phyloP scores from a whole-genome alignment of 331 rosid genomes.

The Pyrus hybrid region DNA sequence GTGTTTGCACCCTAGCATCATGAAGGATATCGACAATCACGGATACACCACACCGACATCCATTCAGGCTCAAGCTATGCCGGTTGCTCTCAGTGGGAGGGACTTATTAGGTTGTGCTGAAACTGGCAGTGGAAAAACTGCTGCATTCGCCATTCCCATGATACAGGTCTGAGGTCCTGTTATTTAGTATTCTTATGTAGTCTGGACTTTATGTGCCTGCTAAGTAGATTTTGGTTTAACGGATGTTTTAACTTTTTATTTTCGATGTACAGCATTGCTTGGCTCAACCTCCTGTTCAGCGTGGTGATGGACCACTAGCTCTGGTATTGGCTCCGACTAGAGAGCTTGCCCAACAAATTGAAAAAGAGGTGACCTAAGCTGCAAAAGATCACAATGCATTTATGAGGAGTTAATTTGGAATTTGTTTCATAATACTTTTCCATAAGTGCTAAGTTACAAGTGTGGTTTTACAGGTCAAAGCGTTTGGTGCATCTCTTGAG shows the following conservation, averaged over 20 bases:
- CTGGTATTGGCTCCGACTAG: slow-evolving; percentile 87
- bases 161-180: slow-evolving; percentile 48
- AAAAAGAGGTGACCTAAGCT: slow-evolving; percentile 54
- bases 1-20: slow-evolving; percentile 65
- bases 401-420: neutral
- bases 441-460: neutral
- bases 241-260: neutral
- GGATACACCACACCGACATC: slow-evolving; percentile 82
- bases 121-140: slow-evolving; percentile 92
- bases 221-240: neutral
- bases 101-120: slow-evolving; percentile 88
- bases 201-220: slow-evolving; percentile 1
- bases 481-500: slow-evolving; percentile 69
- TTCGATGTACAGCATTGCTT: slow-evolving; percentile 57
- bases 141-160: slow-evolving; percentile 84
- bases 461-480: slow-evolving; percentile 59
- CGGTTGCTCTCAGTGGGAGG: slow-evolving; percentile 72
- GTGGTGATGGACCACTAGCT: slow-evolving; percentile 78
- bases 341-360: slow-evolving; percentile 93
- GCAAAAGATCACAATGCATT: neutral
- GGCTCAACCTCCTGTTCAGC: slow-evolving; percentile 59
- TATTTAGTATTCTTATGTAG: slow-evolving; percentile 12
- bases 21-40: slow-evolving; percentile 81
- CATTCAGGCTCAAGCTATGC: slow-evolving; percentile 92
- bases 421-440: neutral